Evolutionary conservation across 2,329 filamentous ascomycete species (phyloP), one percentile per base, ranked within the genome.

Genomic region (Aspergillus spinulosporus): DNA sequence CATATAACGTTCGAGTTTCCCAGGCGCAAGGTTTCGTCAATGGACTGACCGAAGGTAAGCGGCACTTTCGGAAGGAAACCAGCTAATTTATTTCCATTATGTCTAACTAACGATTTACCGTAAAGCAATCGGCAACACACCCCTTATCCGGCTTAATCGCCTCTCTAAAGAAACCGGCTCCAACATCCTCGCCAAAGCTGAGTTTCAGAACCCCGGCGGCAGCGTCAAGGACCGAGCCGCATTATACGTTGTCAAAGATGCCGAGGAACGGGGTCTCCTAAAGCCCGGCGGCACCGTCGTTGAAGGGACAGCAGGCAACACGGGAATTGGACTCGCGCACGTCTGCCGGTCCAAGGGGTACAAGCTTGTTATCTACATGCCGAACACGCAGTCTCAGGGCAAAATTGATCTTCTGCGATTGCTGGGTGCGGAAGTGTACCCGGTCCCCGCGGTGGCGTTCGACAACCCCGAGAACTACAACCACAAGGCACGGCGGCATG

Each of bases 341-440:
- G 94, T 99, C 55, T 97, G 94, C 78, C 86, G 93, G 59, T 90
- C 88, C 37, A 88, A 88, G 67, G 94, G 93, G 40, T 97, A 99
- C 82, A 88, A 88, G 72, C 86, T 96, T 49, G 92, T 97, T 71
- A 99, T 99, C 72, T 99, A 97, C 85, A 97, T 99, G 94, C 94
- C 94, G 67, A 89, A 99, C 81, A 97, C 93, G 48, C 94, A 97
- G 78, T 96, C 92, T 15, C 93, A 96, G 78, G 94, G 92, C 72
- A 99, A 99, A 81, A 90, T 99, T 71, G 94, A 97, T 74, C 83
- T 99, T 52, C 80, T 99, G 62, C 84, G 93, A 6, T 81, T 97
- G 36, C 84, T 99, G 7, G 94, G 94, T 62, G 94, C 94, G 28
- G 92, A 97, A 75, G 94, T 99, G 34, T 89, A 96, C 77, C 92